Evolutionary conservation across 129 eudicot genomes (phyloP).

Genomic region (Pulicaria dysenterica): DNA sequence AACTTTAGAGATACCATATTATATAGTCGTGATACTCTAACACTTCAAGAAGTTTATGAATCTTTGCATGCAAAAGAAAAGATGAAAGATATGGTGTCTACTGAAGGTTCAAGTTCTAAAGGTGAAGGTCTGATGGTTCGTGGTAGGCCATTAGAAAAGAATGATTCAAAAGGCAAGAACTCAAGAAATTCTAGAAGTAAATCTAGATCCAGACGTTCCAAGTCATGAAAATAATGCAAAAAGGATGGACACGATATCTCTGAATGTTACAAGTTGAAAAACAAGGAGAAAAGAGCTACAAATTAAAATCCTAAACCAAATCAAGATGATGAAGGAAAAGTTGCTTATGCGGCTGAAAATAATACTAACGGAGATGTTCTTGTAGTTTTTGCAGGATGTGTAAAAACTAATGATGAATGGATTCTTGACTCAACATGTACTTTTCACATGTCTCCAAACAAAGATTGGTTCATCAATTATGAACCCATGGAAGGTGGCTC

Average conservation of each 20-base stretch:
- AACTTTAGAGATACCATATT: slow-evolving; percentile 22
- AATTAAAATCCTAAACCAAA: not conserved
- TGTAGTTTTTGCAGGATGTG: slow-evolving; percentile 9
- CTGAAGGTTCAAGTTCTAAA: slow-evolving; percentile 12
- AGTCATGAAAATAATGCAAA: slow-evolving; percentile 10
- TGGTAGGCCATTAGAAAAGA: not conserved
- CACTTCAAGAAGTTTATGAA: slow-evolving; percentile 2
- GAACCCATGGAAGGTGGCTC: not conserved
- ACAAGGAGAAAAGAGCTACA: not conserved
- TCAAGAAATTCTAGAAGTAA: not conserved
- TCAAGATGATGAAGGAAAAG: not conserved
- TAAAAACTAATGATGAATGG: slow-evolving; percentile 8
- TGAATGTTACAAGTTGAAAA: slow-evolving; percentile 7
- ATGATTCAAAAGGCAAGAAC: slow-evolving; percentile 1
- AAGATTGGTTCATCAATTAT: not conserved
- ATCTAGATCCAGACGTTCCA: not conserved
- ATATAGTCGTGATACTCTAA: slow-evolving; percentile 7
- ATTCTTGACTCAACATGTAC: not conserved
- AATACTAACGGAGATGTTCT: slow-evolving; percentile 4
- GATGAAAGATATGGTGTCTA: slow-evolving; percentile 14
- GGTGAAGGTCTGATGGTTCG: not conserved
- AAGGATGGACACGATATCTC: not conserved
- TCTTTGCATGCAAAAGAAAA: slow-evolving; percentile 19
- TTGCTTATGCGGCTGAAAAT: not conserved
- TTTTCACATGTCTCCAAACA: slow-evolving; percentile 8